phyloP scores from a whole-genome alignment of 371 early-diverging fungal species.

The Syncephalastrum racemosum region DNA sequence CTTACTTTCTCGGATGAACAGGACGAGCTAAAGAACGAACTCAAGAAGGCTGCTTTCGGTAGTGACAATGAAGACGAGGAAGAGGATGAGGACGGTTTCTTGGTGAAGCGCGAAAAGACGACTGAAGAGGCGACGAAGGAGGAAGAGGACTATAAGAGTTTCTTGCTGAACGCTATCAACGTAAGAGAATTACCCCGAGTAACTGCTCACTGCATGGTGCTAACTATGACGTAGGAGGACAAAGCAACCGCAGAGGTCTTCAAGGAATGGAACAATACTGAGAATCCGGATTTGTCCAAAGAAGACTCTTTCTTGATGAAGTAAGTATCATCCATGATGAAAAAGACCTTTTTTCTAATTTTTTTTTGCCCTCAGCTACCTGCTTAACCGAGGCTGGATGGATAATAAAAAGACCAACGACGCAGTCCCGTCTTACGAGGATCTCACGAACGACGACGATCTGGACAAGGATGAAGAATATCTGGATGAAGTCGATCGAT shows the following conservation, averaged over 20 bases:
- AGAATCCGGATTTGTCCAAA: constrained; percentile 46
- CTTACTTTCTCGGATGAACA: constrained; percentile 84
- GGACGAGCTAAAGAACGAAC: constrained; percentile 70
- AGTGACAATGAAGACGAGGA: constrained; percentile 38
- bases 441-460: constrained; percentile 57
- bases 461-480: constrained; percentile 67
- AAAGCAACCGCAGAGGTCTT: constrained; percentile 53
- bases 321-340: constrained; percentile 33
- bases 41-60: constrained; percentile 53
- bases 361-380: constrained; percentile 46
- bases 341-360: constrained; percentile 8
- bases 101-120: constrained; percentile 72
- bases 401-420: constrained; percentile 63
- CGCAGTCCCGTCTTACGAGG: constrained; percentile 60
- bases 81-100: constrained; percentile 64
- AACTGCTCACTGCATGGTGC: background rate
- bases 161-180: constrained; percentile 79
- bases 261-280: constrained; percentile 58
- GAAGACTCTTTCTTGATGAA: constrained; percentile 91
- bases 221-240: constrained; percentile 27
- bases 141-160: constrained; percentile 82
- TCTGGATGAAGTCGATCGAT: constrained; percentile 78
- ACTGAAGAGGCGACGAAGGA: constrained; percentile 68
- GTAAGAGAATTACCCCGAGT: constrained; percentile 19
- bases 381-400: constrained; percentile 94